Base-by-base conservation (phyloP, 768 basidiomycete genomes). In the Coprinopsis cinerea region DNA sequence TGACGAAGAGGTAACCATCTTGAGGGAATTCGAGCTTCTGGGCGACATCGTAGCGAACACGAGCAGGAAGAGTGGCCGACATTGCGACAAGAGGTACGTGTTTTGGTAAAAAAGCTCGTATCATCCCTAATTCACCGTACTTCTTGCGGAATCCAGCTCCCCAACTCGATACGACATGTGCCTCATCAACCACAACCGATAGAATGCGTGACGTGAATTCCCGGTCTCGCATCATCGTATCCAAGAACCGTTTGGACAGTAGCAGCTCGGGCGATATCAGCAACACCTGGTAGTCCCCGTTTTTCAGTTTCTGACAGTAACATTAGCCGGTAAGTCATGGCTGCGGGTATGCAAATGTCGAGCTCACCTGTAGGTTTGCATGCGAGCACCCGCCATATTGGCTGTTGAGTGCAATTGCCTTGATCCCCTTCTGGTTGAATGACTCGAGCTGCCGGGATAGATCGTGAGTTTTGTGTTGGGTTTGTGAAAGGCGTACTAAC, bases 161-260 rank as follows among this genome's bases (percentile, higher is more conserved):
- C 69, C 69, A 72, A 37, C 68, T 67, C 1, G 67, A 67, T 1
- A 72, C 51, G 47, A 62, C 62, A 44, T 72, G 70, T 0, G 67
- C 67, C 48, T 72, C 67, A 39, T 71, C 67, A 13, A 69, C 47
- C 1, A 70, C 52, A 0, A 69, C 54, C 3, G 63, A 61, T 2
- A 68, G 52, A 3, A 64, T 23, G 0, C 60, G 47, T 0, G 32
- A 34, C 7, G 20, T 44, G 42, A 68, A 61, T 28, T 52, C 52
- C 0, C 57, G 1, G 2, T 65, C 61, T 1, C 57, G 54, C 1
- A 68, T 27, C 4, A 70, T 61, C 1, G 52, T 46, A 0, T 57
- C 47, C 3, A 64, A 52, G 48, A 70, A 68, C 0, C 44, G 37
- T 3, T 56, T 55, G 0, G 64, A 65, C 1, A 66, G 56, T 0